Evolutionary conservation across 257 asterid genomes (phyloP).

Genomic region (Solanum gracilifrons): DNA sequence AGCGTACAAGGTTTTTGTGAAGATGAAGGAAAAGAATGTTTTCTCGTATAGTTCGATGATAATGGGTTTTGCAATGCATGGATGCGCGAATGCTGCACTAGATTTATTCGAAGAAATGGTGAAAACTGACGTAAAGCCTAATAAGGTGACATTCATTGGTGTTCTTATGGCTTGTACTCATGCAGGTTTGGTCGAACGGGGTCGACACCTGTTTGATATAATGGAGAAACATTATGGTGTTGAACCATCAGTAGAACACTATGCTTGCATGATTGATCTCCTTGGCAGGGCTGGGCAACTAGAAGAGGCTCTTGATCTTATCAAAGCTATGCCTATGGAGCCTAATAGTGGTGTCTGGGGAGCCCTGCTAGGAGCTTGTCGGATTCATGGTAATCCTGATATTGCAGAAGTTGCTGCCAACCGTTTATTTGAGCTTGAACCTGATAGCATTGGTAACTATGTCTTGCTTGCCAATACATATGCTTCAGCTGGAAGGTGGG

Average conservation of each 20-base stretch:
- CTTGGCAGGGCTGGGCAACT: constrained; percentile 52
- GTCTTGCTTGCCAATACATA: constrained; percentile 60
- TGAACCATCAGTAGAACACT: constrained; percentile 47
- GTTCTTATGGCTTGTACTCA: constrained; percentile 79
- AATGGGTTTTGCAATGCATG: constrained; percentile 62
- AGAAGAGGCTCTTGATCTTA: constrained; percentile 45
- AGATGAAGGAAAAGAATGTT: constrained; percentile 38
- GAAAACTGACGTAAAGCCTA: constrained; percentile 45
- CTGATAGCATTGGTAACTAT: constrained; percentile 54
- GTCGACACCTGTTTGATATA: constrained; percentile 25
- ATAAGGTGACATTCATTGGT: constrained; percentile 60
- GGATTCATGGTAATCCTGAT: constrained; percentile 39
- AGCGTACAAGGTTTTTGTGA: constrained; percentile 36
- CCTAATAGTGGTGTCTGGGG: constrained; percentile 78
- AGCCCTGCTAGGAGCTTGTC: constrained; percentile 72
- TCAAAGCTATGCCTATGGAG: constrained; percentile 48
- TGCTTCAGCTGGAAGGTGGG: constrained; percentile 66
- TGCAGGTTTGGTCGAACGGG: constrained; percentile 61
- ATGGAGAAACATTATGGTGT: constrained; percentile 45
- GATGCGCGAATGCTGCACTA: constrained; percentile 45
- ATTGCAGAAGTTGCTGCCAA: constrained; percentile 69
- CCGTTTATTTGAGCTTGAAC: constrained; percentile 58
- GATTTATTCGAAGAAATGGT: constrained; percentile 61
- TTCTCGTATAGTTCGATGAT: constrained; percentile 72
- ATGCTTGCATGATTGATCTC: constrained; percentile 67